phyloP scores from a whole-genome alignment of 768 basidiomycete genomes.

The Amanita rubescens region DNA sequence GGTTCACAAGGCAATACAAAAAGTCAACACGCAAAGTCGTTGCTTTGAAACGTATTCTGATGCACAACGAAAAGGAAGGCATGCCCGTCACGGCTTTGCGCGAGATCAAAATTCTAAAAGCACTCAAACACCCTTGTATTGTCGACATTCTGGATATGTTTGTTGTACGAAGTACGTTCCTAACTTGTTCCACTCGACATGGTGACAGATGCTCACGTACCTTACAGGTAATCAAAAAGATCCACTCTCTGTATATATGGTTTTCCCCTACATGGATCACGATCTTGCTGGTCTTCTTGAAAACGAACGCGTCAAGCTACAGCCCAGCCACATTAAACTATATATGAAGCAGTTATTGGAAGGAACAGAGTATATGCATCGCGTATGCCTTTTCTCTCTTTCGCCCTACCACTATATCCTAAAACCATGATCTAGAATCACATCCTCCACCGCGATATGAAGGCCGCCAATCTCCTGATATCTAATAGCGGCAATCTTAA shows the following conservation, averaged over 20 bases:
- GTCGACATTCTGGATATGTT: slow-evolving; percentile 92
- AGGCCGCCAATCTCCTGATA: slow-evolving; percentile 94
- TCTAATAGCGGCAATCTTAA: slow-evolving; percentile 77
- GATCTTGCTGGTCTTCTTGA: slow-evolving; percentile 93
- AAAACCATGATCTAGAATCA: slow-evolving; percentile 55
- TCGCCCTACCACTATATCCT: slow-evolving; percentile 8
- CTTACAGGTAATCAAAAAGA: slow-evolving; percentile 55
- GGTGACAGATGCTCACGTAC: not conserved
- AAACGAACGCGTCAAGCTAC: slow-evolving; percentile 81
- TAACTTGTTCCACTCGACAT: not conserved
- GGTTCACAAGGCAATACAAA: slow-evolving; percentile 82
- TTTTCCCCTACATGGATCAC: slow-evolving; percentile 99
- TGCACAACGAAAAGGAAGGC: slow-evolving; percentile 96
- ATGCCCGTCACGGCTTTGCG: slow-evolving; percentile 95
- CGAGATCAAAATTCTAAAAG: slow-evolving; percentile 95
- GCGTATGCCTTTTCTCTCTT: slow-evolving; percentile 45
- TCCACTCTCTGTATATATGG: slow-evolving; percentile 90
- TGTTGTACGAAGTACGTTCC: slow-evolving; percentile 61
- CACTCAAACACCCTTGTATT: slow-evolving; percentile 77
- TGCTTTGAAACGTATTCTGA: slow-evolving; percentile 89
- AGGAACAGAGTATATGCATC: slow-evolving; percentile 94
- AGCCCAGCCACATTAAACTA: slow-evolving; percentile 83
- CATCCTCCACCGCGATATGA: slow-evolving; percentile 98
- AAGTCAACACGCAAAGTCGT: slow-evolving; percentile 52
- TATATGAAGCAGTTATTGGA: slow-evolving; percentile 96